A percentile compares a stretch with the other conserved stretches of the same genome.
These are phyloP conservation scores for Raffaelea albimanens DNA, from an alignment of 2,329 filamentous ascomycete genomes.

Conservation along the genomic window DNA sequence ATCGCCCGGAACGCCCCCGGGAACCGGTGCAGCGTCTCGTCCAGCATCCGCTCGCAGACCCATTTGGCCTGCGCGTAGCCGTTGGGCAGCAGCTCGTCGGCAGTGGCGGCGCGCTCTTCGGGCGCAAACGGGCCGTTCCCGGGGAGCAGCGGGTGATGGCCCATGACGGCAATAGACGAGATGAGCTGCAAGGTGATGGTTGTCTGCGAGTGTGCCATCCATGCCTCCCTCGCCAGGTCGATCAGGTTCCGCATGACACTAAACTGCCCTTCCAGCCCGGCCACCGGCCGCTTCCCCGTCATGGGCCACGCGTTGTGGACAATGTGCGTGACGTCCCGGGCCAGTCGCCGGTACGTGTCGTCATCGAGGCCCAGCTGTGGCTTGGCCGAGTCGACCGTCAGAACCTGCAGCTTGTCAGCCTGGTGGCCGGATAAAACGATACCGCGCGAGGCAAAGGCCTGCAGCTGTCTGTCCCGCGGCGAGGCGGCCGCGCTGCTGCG, in stretches of 20 bases:
- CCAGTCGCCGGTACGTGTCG: slow-evolving; percentile 26
- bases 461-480: not conserved
- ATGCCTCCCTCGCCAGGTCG: slow-evolving; percentile 27
- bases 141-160: slow-evolving; percentile 18
- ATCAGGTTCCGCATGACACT: slow-evolving; percentile 35
- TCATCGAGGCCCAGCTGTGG: slow-evolving; percentile 11
- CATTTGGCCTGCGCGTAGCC: slow-evolving; percentile 46
- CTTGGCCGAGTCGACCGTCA: slow-evolving; percentile 20
- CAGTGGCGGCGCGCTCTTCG: slow-evolving; percentile 19
- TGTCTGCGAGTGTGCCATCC: not conserved
- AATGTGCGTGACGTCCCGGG: slow-evolving; percentile 34
- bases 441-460: not conserved
- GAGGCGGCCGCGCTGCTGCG: slow-evolving; percentile 16
- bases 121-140: not conserved
- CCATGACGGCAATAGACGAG: slow-evolving; percentile 30
- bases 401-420: slow-evolving; percentile 27
- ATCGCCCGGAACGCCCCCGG: slow-evolving; percentile 31
- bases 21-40: slow-evolving; percentile 33
- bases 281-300: slow-evolving; percentile 28
- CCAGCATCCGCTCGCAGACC: slow-evolving; percentile 39
- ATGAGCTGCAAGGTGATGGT: slow-evolving; percentile 29
- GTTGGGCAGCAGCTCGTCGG: slow-evolving; percentile 31
- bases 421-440: not conserved
- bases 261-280: slow-evolving; percentile 32
- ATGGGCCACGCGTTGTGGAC: slow-evolving; percentile 44